phyloP scores from a whole-genome alignment of 805 yeast genomes.

The Kluyveromyces aestuarii region DNA sequence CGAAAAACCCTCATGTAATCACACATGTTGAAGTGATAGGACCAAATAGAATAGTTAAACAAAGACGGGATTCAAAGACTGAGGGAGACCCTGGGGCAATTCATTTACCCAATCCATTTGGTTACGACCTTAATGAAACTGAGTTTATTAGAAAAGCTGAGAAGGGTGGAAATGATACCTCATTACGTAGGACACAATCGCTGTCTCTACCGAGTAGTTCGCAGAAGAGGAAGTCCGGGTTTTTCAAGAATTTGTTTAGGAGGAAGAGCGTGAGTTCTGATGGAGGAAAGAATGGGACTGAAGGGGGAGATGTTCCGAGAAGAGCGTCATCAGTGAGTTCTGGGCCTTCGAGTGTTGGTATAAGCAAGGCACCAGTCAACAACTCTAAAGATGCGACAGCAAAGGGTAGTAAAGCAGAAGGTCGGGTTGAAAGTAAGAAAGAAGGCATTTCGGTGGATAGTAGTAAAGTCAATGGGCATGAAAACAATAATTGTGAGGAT shows the following conservation, averaged over 20 bases:
- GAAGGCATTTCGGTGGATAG: background rate
- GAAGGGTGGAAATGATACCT: background rate
- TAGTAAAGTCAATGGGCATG: background rate
- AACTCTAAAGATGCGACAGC: no score
- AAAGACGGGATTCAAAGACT: conserved; percentile 1
- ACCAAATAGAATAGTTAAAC: conserved; percentile 4
- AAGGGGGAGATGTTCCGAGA: background rate
- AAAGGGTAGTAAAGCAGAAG: no score
- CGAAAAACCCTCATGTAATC: conserved; percentile 2
- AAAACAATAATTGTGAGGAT: background rate
- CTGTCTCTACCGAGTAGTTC: conserved; percentile 15
- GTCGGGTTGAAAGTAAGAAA: no score
- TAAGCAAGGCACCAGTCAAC: conserved; percentile 4
- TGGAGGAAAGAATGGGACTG: conserved; percentile 3
- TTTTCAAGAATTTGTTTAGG: conserved; percentile 30
- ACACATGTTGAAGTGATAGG: conserved; percentile 2
- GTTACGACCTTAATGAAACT: background rate
- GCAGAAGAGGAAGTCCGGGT: conserved; percentile 27
- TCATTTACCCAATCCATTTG: background rate
- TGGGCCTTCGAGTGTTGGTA: conserved; percentile 8
- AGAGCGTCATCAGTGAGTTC: background rate
- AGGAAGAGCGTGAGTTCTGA: conserved; percentile 9
- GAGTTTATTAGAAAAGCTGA: background rate
- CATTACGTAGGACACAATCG: conserved; percentile 27
- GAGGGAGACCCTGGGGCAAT: background rate